A percentile compares a stretch with the other conserved stretches of the same genome.
Evolutionary conservation across 352 stramenopile genomes (phyloP).

Genomic region (Phytophthora cajani): DNA sequence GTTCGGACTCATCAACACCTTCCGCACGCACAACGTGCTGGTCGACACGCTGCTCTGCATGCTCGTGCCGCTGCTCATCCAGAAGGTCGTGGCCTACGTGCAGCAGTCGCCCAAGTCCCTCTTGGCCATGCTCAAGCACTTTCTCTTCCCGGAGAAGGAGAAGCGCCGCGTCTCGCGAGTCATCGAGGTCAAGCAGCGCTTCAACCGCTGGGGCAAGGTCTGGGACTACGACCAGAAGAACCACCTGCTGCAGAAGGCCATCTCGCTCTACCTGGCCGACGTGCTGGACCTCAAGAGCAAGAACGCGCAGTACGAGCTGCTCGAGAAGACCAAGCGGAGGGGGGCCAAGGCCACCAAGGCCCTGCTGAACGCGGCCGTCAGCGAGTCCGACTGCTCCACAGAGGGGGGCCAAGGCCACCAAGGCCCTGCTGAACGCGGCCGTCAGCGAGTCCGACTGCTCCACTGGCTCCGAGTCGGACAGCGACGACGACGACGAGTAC

Average conservation of each 20-base stretch:
- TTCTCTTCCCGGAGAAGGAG: conserved; percentile 22
- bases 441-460: conserved; percentile 22
- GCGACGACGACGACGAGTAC: conserved; percentile 34
- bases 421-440: conserved; percentile 31
- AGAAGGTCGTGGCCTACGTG: conserved; percentile 42
- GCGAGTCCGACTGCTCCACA: conserved; percentile 32
- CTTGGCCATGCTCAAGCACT: conserved; percentile 21
- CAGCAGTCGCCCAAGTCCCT: conserved; percentile 29
- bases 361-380: conserved; percentile 27
- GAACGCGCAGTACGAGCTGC: conserved; percentile 54
- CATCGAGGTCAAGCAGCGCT: conserved; percentile 52
- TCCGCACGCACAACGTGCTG: conserved; percentile 57
- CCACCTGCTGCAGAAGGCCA: conserved; percentile 62
- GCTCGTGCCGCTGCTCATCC: conserved; percentile 58
- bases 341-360: conserved; percentile 20
- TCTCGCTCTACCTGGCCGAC: conserved; percentile 53
- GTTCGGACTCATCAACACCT: conserved; percentile 60
- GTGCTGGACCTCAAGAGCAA: conserved; percentile 48
- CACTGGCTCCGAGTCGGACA: conserved; percentile 29
- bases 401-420: conserved; percentile 18
- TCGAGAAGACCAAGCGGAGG: conserved; percentile 44
- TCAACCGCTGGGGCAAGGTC: conserved; percentile 45
- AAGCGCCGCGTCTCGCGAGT: conserved; percentile 34
- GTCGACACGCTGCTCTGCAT: conserved; percentile 69
- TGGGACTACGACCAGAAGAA: conserved; percentile 54